Base-by-base conservation (phyloP, 768 basidiomycete genomes). In the Clathrus columnatus region DNA sequence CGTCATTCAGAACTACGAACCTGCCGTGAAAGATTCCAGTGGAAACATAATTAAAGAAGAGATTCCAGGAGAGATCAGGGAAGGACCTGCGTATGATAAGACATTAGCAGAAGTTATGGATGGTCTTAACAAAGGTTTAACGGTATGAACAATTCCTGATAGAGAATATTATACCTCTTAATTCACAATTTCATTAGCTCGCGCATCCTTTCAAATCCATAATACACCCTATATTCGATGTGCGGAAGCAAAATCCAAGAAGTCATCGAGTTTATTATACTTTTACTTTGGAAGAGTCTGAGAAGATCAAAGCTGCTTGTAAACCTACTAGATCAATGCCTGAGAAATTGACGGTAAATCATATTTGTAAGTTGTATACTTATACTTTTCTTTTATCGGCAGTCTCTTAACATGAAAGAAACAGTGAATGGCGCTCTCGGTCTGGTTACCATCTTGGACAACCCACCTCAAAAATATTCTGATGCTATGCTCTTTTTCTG, bases 391-490 rank as follows among this genome's bases (percentile, higher is more conserved):
- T n/a, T 14, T 26, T 47, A 11, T 44, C 41, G 18, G 5, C 28
- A n/a, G n/a, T n/a, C n/a, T 32, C 7, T 16, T 32, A 32, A 32
- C 16, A 16, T 16, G 30, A 32, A n/a, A n/a, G n/a, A 26, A 8
- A 14, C 42, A 65, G 66, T 62, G 0, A 65, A 66, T 50, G 65
- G 62, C 3, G 63, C 66, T 10, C 26, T 63, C 2, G 53, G 51
- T 27, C 54, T 67, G 48, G 46, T 61, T 4, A 32, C 51, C 11
- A 50, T 61, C 7, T 28, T 57, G 17, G 59, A 63, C 54, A 65
- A 64, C 52, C 65, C 65, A 16, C 58, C 62, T 1, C 18, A 59
- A 6, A 23, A 44, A 14, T 56, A 54, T 16, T 21, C 57, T 0
- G 24, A 60, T 6, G 47, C 45, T 7, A 53, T 51, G 30, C 14